Base-by-base conservation (phyloP, 2,329 filamentous ascomycete genomes). In the Penicillium paneum region DNA sequence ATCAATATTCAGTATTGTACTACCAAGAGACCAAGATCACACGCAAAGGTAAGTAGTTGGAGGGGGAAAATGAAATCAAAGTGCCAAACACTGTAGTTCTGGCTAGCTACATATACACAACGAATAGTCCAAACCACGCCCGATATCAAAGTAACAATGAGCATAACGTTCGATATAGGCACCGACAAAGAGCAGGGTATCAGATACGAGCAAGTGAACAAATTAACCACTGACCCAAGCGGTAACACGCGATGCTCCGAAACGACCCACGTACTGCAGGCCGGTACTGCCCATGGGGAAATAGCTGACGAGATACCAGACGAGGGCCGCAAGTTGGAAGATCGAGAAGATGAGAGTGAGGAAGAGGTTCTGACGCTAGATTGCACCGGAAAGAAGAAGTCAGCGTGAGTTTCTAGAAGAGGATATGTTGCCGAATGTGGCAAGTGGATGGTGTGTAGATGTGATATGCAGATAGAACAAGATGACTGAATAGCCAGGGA, bases 301-400 rank as follows among this genome's bases (percentile, higher is more conserved):
- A 74, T 99, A 99, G 76, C 90, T 96, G 73, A 97, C 86, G 43
- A 97, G 81, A 76, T 97, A 97, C 93, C 93, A 97, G 43, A 90
- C 62, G 60, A 97, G 79, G 59, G 88, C 89, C 49, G 87, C 86
- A 51, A 97, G 80, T 72, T 99, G 94, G 64, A 92, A 78, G 56
- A 97, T 81, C 58, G 90, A 86, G 21, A 91, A 89, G 60, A 97
- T 78, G 51, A 97, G 79, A 15, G 94, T 97, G 61, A 97, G 83
- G 58, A 95, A 76, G 38, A 89, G 91, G 70, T 82, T 93, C 71
- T 88, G 88, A 62, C 96, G 85, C 91, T 96, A 67, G 36, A 57
- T 17, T 10, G n/a, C 19, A 43, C 15, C 29, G 2, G 29, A 36
- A 21, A 36, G 36, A n/a, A 56, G n/a, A 57, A 56, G 57, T 74